A percentile compares a stretch with the other conserved stretches of the same genome.
Evolutionary conservation across 495 filamentous ascomycete species (phyloP).

Genomic region (Tuber aestivum): DNA sequence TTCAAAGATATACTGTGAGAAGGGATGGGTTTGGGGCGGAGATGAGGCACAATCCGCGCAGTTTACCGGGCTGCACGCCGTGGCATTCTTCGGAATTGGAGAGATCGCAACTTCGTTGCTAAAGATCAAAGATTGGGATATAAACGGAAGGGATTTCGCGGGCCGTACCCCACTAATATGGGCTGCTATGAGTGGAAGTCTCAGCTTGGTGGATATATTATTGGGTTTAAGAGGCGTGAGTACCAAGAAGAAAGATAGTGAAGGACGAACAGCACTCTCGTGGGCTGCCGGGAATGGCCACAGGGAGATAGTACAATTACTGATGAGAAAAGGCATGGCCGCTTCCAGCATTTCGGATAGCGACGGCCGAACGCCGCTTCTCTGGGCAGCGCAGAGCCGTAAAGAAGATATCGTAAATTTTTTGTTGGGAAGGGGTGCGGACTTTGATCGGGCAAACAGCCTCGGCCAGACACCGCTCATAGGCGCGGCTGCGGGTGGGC

Average conservation of each 20-base stretch:
- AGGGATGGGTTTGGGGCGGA: not conserved
- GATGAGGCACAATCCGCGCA: too few relatives aligned
- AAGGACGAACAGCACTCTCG: constrained; percentile 42
- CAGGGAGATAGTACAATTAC: constrained; percentile 32
- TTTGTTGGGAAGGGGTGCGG: constrained; percentile 9
- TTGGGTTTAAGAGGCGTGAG: constrained; percentile 23
- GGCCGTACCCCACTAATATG: constrained; percentile 38
- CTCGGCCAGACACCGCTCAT: constrained; percentile 36
- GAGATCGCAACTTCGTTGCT: constrained; percentile 17
- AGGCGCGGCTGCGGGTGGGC: constrained; percentile 26
- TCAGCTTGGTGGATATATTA: constrained; percentile 31
- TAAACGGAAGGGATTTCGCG: constrained; percentile 26
- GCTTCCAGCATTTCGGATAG: constrained; percentile 5
- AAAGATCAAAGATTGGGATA: constrained; percentile 8
- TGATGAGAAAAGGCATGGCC: not conserved
- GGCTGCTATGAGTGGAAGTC: constrained; percentile 29
- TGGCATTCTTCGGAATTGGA: not conserved
- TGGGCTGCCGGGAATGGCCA: constrained; percentile 46
- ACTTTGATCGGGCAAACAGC: constrained; percentile 15
- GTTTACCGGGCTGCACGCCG: not conserved
- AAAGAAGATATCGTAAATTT: constrained; percentile 27
- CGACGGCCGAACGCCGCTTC: constrained; percentile 29
- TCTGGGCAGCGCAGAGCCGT: constrained; percentile 20
- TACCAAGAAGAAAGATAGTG: not conserved
- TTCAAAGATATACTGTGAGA: not conserved